Conservation (phyloP, 2,329 filamentous ascomycete species). For the Penicillium concentricum region DNA sequence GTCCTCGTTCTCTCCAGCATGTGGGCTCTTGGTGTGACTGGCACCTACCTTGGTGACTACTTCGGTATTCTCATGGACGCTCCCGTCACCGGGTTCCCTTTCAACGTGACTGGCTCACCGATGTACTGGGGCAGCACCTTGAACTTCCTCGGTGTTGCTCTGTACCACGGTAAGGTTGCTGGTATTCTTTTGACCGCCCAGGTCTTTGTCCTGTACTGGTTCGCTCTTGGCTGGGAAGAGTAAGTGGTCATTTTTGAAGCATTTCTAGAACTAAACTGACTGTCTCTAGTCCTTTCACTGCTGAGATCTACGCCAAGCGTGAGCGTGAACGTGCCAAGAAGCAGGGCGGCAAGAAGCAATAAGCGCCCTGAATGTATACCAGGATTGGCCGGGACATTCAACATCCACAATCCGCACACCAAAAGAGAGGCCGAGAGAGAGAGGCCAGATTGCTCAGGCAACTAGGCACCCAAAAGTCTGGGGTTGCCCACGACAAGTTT, state of each 20-base stretch:
- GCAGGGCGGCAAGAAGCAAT: slow-evolving; percentile 39
- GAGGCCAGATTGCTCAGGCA: not conserved
- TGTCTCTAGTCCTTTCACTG: slow-evolving; percentile 70
- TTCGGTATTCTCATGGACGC: slow-evolving; percentile 97
- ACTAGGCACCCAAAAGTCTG: not conserved
- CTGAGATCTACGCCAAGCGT: slow-evolving; percentile 82
- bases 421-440: slow-evolving; percentile 7
- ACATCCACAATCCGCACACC: slow-evolving; percentile 26
- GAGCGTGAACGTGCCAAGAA: slow-evolving; percentile 44
- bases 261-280: slow-evolving; percentile 15
- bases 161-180: slow-evolving; percentile 84
- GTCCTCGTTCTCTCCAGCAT: slow-evolving; percentile 84
- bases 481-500: slow-evolving; percentile 3
- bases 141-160: slow-evolving; percentile 84
- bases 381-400: slow-evolving; percentile 30
- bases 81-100: slow-evolving; percentile 92
- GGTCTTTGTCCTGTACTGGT: slow-evolving; percentile 74
- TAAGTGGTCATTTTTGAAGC: slow-evolving; percentile 33
- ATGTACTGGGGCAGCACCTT: slow-evolving; percentile 97
- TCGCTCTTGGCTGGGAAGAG: slow-evolving; percentile 86
- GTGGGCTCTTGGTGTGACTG: slow-evolving; percentile 87
- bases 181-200: slow-evolving; percentile 73
- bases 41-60: slow-evolving; percentile 96
- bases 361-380: slow-evolving; percentile 20
- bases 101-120: slow-evolving; percentile 84